Evolutionary conservation across 306 rosid genomes (phyloP).

Genomic region (Lupinus albus): DNA sequence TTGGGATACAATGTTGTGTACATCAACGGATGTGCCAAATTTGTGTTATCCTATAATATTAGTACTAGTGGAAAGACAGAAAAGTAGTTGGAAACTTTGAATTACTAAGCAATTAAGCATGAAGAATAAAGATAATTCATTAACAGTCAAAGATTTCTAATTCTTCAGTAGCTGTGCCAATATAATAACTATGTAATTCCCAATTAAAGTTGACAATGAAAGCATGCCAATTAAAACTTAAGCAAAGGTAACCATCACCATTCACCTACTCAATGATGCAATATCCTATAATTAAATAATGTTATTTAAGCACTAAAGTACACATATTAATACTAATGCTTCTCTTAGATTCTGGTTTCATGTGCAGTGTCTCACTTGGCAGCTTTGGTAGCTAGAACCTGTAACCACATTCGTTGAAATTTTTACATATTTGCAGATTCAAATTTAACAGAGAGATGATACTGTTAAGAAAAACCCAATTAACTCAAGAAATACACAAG

Average conservation of each 20-base stretch:
- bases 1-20: neutral
- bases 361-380: neutral
- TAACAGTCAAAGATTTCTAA: neutral
- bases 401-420: conserved; percentile 24
- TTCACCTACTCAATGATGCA: neutral
- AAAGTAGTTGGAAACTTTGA: no score
- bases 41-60: no score
- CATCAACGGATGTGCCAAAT: no score
- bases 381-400: neutral
- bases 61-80: no score
- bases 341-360: conserved; percentile 2
- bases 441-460: no score
- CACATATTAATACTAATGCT: neutral
- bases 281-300: no score
- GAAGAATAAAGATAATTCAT: no score
- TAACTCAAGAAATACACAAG: no score
- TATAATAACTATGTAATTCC: neutral
- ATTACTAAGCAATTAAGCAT: no score
- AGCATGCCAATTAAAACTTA: neutral
- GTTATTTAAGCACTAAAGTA: no score
- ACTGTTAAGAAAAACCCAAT: no score
- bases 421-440: neutral
- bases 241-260: neutral
- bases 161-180: conserved; percentile 29
- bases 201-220: neutral